Base-by-base conservation (phyloP, 371 early-diverging fungal genomes). In the Haplosporangium sp. region DNA sequence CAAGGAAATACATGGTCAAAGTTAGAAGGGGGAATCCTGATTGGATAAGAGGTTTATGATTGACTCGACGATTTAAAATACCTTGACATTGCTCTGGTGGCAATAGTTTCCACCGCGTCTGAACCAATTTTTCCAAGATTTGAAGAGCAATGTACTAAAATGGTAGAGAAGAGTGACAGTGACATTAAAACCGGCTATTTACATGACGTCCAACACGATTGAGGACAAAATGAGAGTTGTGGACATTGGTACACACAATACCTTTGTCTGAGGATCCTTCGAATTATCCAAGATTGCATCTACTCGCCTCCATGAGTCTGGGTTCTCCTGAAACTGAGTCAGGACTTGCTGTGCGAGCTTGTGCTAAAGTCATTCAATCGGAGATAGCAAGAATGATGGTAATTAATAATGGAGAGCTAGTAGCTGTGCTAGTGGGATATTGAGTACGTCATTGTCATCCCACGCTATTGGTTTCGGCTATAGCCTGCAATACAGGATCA, bases 31-130 rank as follows among this genome's bases (percentile, higher is more conserved):
- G 27, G 27, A 27, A 27, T 27, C 27, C 27, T 27, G 27, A 27
- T 27, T 27, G 27, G 27, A 27, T 27, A 27, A 27, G 27, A 27
- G 27, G 27, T 27, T 27, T 27, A 27, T 27, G 27, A 27, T 27
- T 27, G 27, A 27, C 27, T 27, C 27, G 27, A 27, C 27, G 27
- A 27, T 27, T 27, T 27, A 15, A 15, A 34, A n/a, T 89, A 90
- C 98, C 98, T 72, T 92, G 91, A 73, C 96, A 91, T 74, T 99
- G 97, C 44, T 94, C 95, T 15, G 87, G 88, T 45, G 96, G 95
- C 53, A 99, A 90, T 10, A 96, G 90, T 81, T 96, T 96, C 99
- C 99, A 99, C 87, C 96, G 90, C 15, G 96, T 96, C 85, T 98
- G 97, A 71, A 99, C 94, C 34, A 98, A 92, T 77, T 95, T 95